Percentiles rank a stretch among this genome's conserved stretches.
These are phyloP conservation scores for Xylariaceae sp. DNA, from an alignment of 2,329 filamentous ascomycete genomes.

Conservation along the genomic window DNA sequence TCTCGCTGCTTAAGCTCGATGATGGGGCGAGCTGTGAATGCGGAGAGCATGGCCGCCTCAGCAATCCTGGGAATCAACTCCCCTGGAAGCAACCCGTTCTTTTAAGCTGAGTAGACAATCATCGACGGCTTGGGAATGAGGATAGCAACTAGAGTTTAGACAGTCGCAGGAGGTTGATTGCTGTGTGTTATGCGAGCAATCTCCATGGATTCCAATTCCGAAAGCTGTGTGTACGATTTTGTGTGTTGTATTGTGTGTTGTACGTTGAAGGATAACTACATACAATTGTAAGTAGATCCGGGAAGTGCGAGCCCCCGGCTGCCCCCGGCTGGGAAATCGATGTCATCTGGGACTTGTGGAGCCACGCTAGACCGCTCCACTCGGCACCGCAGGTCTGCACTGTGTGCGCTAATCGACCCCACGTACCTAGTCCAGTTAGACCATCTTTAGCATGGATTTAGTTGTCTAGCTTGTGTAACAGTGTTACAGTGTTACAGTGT, in stretches of 20 bases:
- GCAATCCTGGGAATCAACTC: constrained; percentile 1
- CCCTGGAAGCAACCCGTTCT: constrained; percentile 9
- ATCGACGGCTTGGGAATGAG: constrained; percentile 2
- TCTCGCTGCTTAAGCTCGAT: constrained; percentile 94
- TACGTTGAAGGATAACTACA: too few relatives aligned
- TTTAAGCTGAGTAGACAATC: constrained; percentile 7
- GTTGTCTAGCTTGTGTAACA: too few relatives aligned
- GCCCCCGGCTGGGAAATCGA: background rate
- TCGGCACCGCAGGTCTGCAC: background rate
- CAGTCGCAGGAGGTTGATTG: background rate
- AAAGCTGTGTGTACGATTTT: background rate
- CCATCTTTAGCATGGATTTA: too few relatives aligned
- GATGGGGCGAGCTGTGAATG: constrained; percentile 92
- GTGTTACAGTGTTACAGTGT: too few relatives aligned
- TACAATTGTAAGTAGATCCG: too few relatives aligned
- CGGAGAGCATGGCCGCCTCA: constrained; percentile 72
- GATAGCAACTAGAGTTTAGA: background rate
- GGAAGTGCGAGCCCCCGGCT: too few relatives aligned
- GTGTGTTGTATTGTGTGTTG: background rate
- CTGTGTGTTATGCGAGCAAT: constrained; percentile 1
- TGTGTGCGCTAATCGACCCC: too few relatives aligned
- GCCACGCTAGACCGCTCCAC: background rate
- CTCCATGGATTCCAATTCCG: background rate
- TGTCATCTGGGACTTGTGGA: background rate
- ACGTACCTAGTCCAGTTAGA: too few relatives aligned